These are phyloP conservation scores for Paxillus ammoniavirescens DNA, from an alignment of 768 basidiomycete species.

Conservation along the genomic window DNA sequence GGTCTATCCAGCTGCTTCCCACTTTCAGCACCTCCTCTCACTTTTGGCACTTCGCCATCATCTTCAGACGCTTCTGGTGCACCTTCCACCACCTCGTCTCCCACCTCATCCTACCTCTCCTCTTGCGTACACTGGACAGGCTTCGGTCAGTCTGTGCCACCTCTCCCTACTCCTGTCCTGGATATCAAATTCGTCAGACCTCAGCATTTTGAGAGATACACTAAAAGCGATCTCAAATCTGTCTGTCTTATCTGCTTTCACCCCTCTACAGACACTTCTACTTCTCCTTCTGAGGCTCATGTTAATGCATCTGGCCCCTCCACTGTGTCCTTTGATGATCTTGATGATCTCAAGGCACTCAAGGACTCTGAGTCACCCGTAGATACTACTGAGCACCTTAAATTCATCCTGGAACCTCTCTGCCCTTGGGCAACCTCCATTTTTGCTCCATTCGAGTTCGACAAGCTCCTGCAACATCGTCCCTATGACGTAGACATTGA, in stretches of 20 bases:
- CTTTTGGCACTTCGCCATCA: neutral
- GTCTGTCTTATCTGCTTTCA: neutral
- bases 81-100: neutral
- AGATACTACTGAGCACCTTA: neutral
- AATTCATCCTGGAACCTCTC: slow-evolving; percentile 28
- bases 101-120: neutral
- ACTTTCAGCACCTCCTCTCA: neutral
- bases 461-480: slow-evolving; percentile 29
- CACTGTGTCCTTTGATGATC: neutral
- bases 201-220: neutral
- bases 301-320: neutral
- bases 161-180: neutral
- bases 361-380: no score
- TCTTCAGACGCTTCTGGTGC: neutral
- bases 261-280: neutral
- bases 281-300: neutral
- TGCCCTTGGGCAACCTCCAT: slow-evolving; percentile 25
- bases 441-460: slow-evolving; percentile 24
- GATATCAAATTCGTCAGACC: slow-evolving; percentile 2
- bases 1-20: slow-evolving; percentile 9
- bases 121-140: neutral
- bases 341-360: neutral
- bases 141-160: neutral
- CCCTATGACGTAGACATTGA: slow-evolving; percentile 38
- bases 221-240: neutral